Base-by-base conservation (phyloP, 176 grass and related monocot species). In the Cenchrus purpureus region DNA sequence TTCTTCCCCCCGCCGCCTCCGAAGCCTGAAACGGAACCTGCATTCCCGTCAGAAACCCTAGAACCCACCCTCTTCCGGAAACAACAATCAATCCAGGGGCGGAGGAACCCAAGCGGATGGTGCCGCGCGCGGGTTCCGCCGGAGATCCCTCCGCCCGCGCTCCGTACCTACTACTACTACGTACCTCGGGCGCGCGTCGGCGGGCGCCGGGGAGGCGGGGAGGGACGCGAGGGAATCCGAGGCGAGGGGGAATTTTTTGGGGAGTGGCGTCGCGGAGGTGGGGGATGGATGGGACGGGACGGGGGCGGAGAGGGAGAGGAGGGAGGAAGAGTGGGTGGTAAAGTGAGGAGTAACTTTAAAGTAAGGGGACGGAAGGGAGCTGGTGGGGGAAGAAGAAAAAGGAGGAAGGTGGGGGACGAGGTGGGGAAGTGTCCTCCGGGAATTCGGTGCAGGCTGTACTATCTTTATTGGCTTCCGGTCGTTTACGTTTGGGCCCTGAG, bases 11-110 rank as follows among this genome's bases (percentile, higher is more conserved):
- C 56, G 19, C 56, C 12, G 12, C 71, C 74, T 74, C 83, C 64
- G 63, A 79, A 70, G 80, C 76, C 94, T 91, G 88, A 52, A 84
- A 76, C 90, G 66, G 42, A 86, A 85, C 63, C 94, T 83, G 71
- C 91, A 97, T 94, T 97, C 85, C 56, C 15, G 71, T 97, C 69
- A 94, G 91, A 94, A 97, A 92, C 94, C 85, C 87, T 88, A 86
- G 28, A 74, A 11, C 15, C 44, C 4, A 45, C 44, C 44, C 20
- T 14, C 12, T 14, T 15, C 52, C 3, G 28, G 43, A 72, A 19
- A 31, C 50, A 1, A 32, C 31, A 32, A 32, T 1, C 31, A 32
- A 32, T 32, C 31, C 31, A 32, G 31, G 31, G 31, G 31, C 31
- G 31, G 31, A 32, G 31, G 31, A 32, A 32, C 31, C 31, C 31